These are phyloP conservation scores for Syzygium syzygioides DNA, from an alignment of 441 rosid species.

Conservation along the genomic window DNA sequence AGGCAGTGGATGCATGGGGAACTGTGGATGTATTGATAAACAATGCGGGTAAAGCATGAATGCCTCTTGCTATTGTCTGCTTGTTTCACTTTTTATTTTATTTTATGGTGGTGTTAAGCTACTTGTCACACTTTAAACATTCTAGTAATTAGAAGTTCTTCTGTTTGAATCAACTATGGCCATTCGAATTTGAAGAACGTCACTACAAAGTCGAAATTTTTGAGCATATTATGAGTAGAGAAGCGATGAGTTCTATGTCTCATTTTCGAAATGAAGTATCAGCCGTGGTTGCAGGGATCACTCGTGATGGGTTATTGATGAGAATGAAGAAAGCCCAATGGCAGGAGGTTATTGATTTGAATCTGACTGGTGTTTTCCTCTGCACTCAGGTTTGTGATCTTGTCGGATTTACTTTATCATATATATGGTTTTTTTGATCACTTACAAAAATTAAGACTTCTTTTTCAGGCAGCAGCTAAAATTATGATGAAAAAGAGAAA, in stretches of 20 bases:
- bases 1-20: constrained; percentile 97
- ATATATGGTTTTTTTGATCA: neutral
- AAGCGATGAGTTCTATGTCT: neutral
- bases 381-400: constrained; percentile 70
- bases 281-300: constrained; percentile 56
- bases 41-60: constrained; percentile 60
- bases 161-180: neutral
- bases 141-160: neutral
- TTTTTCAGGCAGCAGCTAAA: constrained; percentile 85
- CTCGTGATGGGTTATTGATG: constrained; percentile 77
- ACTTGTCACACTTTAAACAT: constrained; percentile 3
- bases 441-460: constrained; percentile 14
- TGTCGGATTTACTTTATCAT: neutral
- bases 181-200: neutral
- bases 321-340: constrained; percentile 90
- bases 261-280: neutral
- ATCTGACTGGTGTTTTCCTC: constrained; percentile 92
- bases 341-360: constrained; percentile 92
- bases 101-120: neutral
- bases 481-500: constrained; percentile 94
- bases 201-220: neutral
- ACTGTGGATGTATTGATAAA: constrained; percentile 82
- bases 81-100: neutral
- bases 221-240: neutral
- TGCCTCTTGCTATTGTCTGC: neutral